A percentile compares a stretch with the other conserved stretches of the same genome.
Conservation (phyloP, 164 flowering plant species). For the Vitis amurensis region DNA sequence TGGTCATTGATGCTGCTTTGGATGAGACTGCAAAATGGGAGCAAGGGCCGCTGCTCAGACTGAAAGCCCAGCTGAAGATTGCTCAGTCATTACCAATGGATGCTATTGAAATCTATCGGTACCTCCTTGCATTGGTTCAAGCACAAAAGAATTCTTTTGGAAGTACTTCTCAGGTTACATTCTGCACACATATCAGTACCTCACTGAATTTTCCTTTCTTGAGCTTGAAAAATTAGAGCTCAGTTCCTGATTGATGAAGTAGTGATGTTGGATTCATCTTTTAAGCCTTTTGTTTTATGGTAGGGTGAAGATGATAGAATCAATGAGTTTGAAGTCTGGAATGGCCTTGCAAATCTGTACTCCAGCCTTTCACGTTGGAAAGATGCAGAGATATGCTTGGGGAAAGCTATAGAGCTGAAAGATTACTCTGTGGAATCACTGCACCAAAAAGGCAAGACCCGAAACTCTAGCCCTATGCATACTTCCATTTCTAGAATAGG, state of each 20-base stretch:
- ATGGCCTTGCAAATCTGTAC: constrained; percentile 81
- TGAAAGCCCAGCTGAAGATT: constrained; percentile 82
- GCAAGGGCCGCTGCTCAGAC: constrained; percentile 83
- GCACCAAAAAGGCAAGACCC: constrained; percentile 77
- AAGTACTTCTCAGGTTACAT: constrained; percentile 57
- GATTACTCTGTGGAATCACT: constrained; percentile 56
- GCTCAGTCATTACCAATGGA: constrained; percentile 70
- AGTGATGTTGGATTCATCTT: constrained; percentile 2
- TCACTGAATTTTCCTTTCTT: no score
- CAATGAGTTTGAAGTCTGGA: constrained; percentile 92
- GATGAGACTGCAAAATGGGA: constrained; percentile 98
- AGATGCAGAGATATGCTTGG: constrained; percentile 89
- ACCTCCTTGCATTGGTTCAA: constrained; percentile 92
- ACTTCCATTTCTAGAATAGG: not conserved
- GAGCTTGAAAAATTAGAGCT: no score
- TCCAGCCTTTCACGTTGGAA: constrained; percentile 89
- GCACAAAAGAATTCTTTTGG: constrained; percentile 83
- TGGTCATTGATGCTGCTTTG: constrained; percentile 89
- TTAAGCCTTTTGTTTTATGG: not conserved
- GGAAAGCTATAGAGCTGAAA: constrained; percentile 67
- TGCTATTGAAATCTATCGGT: constrained; percentile 82
- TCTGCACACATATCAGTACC: not conserved
- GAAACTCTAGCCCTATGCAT: constrained; percentile 3
- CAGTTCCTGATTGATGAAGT: not conserved
- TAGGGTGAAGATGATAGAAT: constrained; percentile 55